Conservation (phyloP, 805 yeast species). For the Cyberlindnera samutprakarnensis region DNA sequence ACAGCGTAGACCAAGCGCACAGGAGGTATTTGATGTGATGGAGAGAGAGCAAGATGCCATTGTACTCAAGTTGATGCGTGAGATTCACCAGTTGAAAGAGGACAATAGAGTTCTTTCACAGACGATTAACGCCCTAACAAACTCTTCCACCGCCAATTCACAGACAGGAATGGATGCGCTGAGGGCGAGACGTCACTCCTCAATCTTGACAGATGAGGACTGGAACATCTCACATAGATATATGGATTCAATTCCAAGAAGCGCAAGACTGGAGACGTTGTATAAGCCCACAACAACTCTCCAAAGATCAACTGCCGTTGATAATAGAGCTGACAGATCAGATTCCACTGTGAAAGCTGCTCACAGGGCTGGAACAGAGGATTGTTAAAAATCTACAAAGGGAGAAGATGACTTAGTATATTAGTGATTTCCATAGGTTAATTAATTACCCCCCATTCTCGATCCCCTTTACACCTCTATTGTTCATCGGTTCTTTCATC, state of each 20-base stretch:
- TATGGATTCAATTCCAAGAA: not conserved
- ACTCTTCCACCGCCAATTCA: conserved; percentile 3
- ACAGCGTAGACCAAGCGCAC: conserved; percentile 27
- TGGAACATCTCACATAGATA: not conserved
- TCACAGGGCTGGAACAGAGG: too few species aligned
- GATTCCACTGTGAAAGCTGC: too few species aligned
- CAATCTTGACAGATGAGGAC: not conserved
- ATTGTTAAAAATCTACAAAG: too few species aligned
- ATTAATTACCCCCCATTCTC: not conserved
- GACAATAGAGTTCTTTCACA: conserved; percentile 37
- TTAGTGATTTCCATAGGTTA: too few species aligned
- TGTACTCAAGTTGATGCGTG: conserved; percentile 58
- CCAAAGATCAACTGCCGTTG: not conserved
- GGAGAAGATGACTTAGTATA: too few species aligned
- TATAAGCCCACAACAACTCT: not conserved
- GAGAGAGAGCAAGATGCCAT: conserved; percentile 74
- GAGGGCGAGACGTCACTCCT: not conserved
- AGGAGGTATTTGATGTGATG: conserved; percentile 49
- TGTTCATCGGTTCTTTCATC: too few species aligned
- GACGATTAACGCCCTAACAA: conserved; percentile 16
- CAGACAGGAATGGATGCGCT: not conserved
- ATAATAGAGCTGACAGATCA: too few species aligned
- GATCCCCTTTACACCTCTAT: not conserved
- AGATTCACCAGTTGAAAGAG: conserved; percentile 44
- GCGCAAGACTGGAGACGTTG: not conserved